Percentiles rank a stretch among this genome's conserved stretches.
Evolutionary conservation across 257 asterid genomes (phyloP).

Genomic region (Nyctanthes arbortristis): DNA sequence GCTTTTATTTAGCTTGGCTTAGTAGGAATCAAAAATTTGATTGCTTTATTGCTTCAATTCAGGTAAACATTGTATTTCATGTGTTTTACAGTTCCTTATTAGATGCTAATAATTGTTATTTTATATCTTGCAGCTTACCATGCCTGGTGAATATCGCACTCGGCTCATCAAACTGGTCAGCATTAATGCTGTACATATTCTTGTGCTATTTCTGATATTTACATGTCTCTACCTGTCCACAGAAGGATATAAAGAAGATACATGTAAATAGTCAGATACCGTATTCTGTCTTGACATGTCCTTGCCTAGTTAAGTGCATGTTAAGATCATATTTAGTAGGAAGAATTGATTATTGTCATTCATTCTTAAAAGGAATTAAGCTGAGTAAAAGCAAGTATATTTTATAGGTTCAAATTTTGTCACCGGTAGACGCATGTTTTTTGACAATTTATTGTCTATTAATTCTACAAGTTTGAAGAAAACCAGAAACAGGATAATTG

Average conservation of each 20-base stretch:
- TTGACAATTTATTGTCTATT: background rate
- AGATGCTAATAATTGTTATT: conserved; percentile 29
- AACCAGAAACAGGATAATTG: conserved; percentile 3
- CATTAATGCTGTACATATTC: conserved; percentile 12
- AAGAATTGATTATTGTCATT: too few relatives aligned
- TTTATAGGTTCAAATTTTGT: background rate
- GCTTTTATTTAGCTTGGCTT: background rate
- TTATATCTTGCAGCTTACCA: conserved; percentile 66
- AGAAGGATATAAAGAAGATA: too few relatives aligned
- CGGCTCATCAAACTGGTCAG: conserved; percentile 93
- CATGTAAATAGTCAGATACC: too few relatives aligned
- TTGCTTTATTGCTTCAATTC: conserved; percentile 6
- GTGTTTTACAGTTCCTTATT: conserved; percentile 7
- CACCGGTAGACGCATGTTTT: background rate
- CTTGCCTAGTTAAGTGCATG: too few relatives aligned
- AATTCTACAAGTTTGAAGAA: background rate
- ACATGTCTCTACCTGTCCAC: too few relatives aligned
- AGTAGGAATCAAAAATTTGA: conserved; percentile 10
- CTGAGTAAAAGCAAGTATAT: too few relatives aligned
- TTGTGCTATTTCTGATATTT: conserved; percentile 11
- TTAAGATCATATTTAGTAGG: too few relatives aligned
- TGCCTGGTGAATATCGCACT: conserved; percentile 74
- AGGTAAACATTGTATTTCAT: conserved; percentile 8
- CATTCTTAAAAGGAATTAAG: too few relatives aligned
- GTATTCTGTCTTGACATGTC: too few relatives aligned